Percentiles rank a stretch among this genome's conserved stretches.
Conservation (phyloP, 805 yeast species). For the Candida coleopterorum region DNA sequence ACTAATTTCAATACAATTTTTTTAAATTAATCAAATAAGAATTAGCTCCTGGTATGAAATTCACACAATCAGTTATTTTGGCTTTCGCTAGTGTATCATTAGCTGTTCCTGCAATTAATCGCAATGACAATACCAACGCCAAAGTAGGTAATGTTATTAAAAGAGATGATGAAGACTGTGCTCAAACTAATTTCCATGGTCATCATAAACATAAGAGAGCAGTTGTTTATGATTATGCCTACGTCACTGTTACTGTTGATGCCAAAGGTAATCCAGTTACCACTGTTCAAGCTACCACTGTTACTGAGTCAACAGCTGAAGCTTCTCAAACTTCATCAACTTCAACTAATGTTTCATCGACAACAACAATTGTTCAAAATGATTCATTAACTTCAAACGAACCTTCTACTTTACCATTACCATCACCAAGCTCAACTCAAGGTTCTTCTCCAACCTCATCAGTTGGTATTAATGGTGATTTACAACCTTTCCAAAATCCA, state of each 20-base stretch:
- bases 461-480: constrained; percentile 42
- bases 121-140: constrained; percentile 15
- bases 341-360: constrained; percentile 11
- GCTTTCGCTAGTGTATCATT: constrained; percentile 13
- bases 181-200: constrained; percentile 45
- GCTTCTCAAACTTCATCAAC: constrained; percentile 27
- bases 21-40: too few relatives aligned
- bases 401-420: constrained; percentile 11
- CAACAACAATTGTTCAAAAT: constrained; percentile 20
- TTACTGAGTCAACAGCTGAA: constrained; percentile 15
- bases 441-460: constrained; percentile 9
- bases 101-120: constrained; percentile 25
- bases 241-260: constrained; percentile 41
- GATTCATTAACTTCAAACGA: constrained; percentile 18
- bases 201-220: constrained; percentile 63
- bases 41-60: too few relatives aligned
- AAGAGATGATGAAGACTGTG: constrained; percentile 27
- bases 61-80: constrained; percentile 9
- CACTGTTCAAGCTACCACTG: constrained; percentile 11
- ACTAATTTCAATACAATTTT: too few relatives aligned
- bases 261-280: constrained; percentile 35
- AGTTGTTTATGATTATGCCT: constrained; percentile 41
- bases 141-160: constrained; percentile 13
- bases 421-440: constrained; percentile 11
- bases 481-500: constrained; percentile 46